phyloP scores from a whole-genome alignment of 1,284 basidiomycete genomes.

The Macrocystidia cucumis region DNA sequence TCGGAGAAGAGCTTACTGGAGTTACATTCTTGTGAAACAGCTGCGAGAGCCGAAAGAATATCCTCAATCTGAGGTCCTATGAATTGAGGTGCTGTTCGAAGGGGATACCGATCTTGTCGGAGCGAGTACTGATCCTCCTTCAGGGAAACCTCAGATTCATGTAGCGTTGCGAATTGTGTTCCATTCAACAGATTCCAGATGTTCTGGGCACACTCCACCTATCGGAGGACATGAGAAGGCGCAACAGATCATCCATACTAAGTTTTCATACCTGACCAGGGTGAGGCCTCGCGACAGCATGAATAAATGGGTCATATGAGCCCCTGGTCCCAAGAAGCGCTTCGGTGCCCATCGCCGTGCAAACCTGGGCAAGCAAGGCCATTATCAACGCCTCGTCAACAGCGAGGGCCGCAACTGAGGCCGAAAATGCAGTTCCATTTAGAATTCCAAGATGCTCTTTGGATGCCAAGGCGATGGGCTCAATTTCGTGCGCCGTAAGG shows the following conservation, averaged over 20 bases:
- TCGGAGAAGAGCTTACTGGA: slow-evolving; percentile 50
- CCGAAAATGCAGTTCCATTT: slow-evolving; percentile 82
- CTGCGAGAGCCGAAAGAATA: slow-evolving; percentile 54
- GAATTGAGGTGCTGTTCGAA: slow-evolving; percentile 77
- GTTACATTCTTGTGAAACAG: slow-evolving; percentile 74
- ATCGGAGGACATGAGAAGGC: slow-evolving; percentile 7
- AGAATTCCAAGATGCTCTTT: slow-evolving; percentile 79
- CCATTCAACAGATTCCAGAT: slow-evolving; percentile 68
- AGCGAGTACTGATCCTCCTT: slow-evolving; percentile 47
- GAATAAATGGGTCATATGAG: slow-evolving; percentile 78
- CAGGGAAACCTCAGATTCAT: slow-evolving; percentile 53
- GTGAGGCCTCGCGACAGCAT: slow-evolving; percentile 74
- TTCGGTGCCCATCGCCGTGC: slow-evolving; percentile 82
- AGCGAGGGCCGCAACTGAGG: slow-evolving; percentile 54
- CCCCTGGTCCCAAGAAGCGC: slow-evolving; percentile 68
- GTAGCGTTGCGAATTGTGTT: slow-evolving; percentile 57
- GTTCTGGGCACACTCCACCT: slow-evolving; percentile 65
- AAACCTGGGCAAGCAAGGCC: slow-evolving; percentile 64
- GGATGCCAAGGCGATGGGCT: slow-evolving; percentile 64
- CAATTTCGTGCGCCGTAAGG: slow-evolving; percentile 54
- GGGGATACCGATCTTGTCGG: slow-evolving; percentile 73
- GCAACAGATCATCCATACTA: slow-evolving; percentile 3
- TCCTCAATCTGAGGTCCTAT: slow-evolving; percentile 81
- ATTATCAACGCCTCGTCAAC: slow-evolving; percentile 71
- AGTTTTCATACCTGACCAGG: slow-evolving; percentile 57